Conservation (phyloP, 148 eudicot genomes). For the Tetragonia tetragonoides region DNA sequence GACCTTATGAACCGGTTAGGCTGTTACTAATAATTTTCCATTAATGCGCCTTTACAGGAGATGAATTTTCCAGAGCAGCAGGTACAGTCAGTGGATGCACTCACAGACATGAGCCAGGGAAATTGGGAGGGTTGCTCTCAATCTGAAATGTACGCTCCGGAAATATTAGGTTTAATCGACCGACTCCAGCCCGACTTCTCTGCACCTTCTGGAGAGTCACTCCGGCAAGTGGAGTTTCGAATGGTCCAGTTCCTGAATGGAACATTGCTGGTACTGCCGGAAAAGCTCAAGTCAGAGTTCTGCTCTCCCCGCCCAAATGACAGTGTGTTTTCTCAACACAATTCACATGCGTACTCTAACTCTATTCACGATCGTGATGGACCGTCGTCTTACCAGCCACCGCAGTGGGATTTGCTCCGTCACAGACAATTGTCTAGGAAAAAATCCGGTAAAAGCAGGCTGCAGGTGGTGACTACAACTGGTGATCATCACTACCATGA, state of each 20-base stretch:
- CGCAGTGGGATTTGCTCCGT: slow-evolving; percentile 73
- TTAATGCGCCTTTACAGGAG: slow-evolving; percentile 49
- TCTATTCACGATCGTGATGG: slow-evolving; percentile 50
- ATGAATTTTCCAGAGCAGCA: slow-evolving; percentile 69
- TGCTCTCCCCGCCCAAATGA: slow-evolving; percentile 71
- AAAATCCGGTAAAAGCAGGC: slow-evolving; percentile 96
- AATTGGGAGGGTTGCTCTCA: slow-evolving; percentile 91
- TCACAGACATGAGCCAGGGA: slow-evolving; percentile 87
- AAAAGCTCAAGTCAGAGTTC: slow-evolving; percentile 64
- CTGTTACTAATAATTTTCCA: not conserved
- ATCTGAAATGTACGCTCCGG: slow-evolving; percentile 77
- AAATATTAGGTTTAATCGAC: slow-evolving; percentile 55
- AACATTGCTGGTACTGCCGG: slow-evolving; percentile 60
- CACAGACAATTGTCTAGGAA: slow-evolving; percentile 61
- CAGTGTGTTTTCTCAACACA: slow-evolving; percentile 46
- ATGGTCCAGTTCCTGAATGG: slow-evolving; percentile 81
- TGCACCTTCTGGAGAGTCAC: slow-evolving; percentile 92
- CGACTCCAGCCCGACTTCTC: slow-evolving; percentile 83
- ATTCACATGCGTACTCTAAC: slow-evolving; percentile 36
- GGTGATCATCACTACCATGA: slow-evolving; percentile 76
- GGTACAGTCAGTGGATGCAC: slow-evolving; percentile 73
- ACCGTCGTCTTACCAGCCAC: slow-evolving; percentile 39
- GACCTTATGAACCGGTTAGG: not conserved
- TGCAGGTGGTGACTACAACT: slow-evolving; percentile 75
- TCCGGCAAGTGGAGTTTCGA: slow-evolving; percentile 91